Base-by-base conservation (phyloP, 148 eudicot genomes). In the Heliamphora exappendiculata region DNA sequence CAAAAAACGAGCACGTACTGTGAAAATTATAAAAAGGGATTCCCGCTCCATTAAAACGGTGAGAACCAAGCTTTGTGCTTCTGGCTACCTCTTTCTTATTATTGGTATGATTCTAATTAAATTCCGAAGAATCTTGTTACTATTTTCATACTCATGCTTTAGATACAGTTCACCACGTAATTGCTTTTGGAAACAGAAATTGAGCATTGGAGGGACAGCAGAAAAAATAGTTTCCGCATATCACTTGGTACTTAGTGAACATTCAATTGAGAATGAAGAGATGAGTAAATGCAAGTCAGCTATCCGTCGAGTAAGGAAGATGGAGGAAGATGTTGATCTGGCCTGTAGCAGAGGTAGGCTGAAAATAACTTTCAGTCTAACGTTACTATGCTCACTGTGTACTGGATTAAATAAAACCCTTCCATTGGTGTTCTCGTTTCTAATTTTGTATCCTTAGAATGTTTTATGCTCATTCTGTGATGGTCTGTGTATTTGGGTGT, bases 211-310 rank as follows among this genome's bases (percentile, higher is more conserved):
- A 73, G 90, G 96, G 54, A 72, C 89, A 45, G 91, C 88, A 19
- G 98, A 95, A 79, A 95, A 83, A 81, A 95, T 95, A 16, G 97
- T 95, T 33, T 90, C 98, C 50, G 97, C 97, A 59, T 88, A 87
- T 81, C 90, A 92, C 86, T 76, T 78, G 74, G 93, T 92, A 14
- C 81, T 80, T 26, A 86, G 87, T 84, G 98, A 92, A 69, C 90
- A 85, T 69, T 63, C 81, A 60, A 82, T 67, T 66, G 97, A 95
- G 87, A 93, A 92, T 64, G 84, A 84, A 44, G 91, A 88, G 83
- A 85, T 88, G 94, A 82, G 42, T 71, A 90, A 80, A 80, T 95
- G 98, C 88, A 94, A 88, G 81, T 89, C 97, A 75, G 89, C 90
- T n/a, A 81, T 87, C 55, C 89, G 87, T 50, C 87, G 82, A 71